Evolutionary conservation across 2,329 filamentous ascomycete species (phyloP), one percentile per base, ranked within the genome.

Genomic region (Hypoxylon sp.): DNA sequence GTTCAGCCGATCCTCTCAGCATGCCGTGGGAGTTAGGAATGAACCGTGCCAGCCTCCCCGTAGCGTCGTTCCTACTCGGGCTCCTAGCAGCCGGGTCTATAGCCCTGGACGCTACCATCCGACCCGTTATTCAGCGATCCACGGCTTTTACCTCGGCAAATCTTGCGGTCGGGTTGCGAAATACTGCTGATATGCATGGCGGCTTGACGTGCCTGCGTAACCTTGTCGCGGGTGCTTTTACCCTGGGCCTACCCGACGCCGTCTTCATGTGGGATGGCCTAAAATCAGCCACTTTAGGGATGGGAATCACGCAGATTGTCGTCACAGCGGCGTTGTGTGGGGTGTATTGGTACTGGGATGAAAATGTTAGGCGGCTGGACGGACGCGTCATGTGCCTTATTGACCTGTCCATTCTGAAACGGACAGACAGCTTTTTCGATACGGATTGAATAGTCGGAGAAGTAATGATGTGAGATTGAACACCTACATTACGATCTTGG

Each of bases 141-240:
- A 81, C 83, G 6, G 80, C 81, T 47, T 86, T 83, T 66, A 85
- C 83, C 0, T 81, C 79, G 2, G 78, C 81, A 5, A 85, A 80
- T 71, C 76, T 85, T 23, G 76, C 76, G n/a, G 75, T 81, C 11
- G 79, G 80, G 23, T 77, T 84, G 55, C 80, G 83, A 29, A 83
- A 79, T 69, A 81, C 80, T 14, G 78, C 78, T 12, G 83, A 86
- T 68, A 86, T 87, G 84, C 75, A 79, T 25, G 80, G 77, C 2
- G 81, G 77, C 29, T 77, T 84, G 2, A 65, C 74, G 1, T 77
- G 80, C 37, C 79, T 82, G 75, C 78, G 82, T 21, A 78, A 74
- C 11, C 48, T 85, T 14, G 70, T 78, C 3, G 77, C 79, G 0
- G 84, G 83, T 5, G 73, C 79, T 2, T 82, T 85, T 51, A 77